Percentiles rank a stretch among this genome's conserved stretches.
phyloP scores from a whole-genome alignment of 208 protist genomes.

The Leishmania lainsoni region DNA sequence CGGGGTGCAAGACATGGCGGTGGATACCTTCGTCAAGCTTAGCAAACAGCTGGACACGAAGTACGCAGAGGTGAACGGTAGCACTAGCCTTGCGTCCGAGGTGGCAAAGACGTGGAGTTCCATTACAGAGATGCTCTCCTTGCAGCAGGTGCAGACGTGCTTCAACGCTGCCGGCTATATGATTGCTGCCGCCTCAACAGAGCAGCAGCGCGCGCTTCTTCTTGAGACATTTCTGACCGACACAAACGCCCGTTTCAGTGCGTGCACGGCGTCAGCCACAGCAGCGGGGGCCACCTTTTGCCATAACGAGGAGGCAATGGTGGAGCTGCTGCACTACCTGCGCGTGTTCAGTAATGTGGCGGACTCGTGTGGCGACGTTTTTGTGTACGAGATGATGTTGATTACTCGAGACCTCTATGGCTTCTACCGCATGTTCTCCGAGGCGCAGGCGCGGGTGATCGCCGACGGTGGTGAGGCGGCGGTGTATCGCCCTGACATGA shows the following conservation, averaged over 20 bases:
- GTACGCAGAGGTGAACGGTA: conserved; percentile 65
- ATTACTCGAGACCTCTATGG: conserved; percentile 95
- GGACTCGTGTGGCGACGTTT: conserved; percentile 86
- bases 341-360: conserved; percentile 95
- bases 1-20: conserved; percentile 99
- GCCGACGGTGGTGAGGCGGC: conserved; percentile 33
- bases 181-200: conserved; percentile 66
- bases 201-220: conserved; percentile 36
- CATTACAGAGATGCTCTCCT: conserved; percentile 94
- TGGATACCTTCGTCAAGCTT: conserved; percentile 99
- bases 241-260: conserved; percentile 87
- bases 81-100: conserved; percentile 90
- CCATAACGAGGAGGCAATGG: conserved; percentile 56
- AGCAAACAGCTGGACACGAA: conserved; percentile 93
- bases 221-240: conserved; percentile 91
- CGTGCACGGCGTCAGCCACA: conserved; percentile 58
- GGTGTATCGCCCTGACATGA: conserved; percentile 42
- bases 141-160: conserved; percentile 95
- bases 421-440: conserved; percentile 94
- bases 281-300: conserved; percentile 57
- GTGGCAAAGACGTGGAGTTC: conserved; percentile 85
- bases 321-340: conserved; percentile 93
- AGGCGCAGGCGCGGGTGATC: conserved; percentile 36
- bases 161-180: conserved; percentile 97
- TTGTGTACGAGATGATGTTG: conserved; percentile 93